Base-by-base conservation (phyloP, 805 yeast species). In the Teunomyces atbi region DNA sequence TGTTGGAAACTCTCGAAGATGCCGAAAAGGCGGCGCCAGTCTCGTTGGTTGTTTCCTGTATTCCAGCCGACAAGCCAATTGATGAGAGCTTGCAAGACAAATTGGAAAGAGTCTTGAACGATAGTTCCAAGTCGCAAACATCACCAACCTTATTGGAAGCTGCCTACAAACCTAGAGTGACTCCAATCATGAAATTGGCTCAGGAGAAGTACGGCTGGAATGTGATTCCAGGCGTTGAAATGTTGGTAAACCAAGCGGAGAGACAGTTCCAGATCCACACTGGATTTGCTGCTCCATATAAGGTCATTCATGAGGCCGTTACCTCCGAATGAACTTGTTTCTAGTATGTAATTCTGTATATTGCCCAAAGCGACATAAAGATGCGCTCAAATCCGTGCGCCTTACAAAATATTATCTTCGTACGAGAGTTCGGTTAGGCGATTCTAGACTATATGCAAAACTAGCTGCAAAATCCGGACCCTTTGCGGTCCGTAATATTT, bases 181-280 rank as follows among this genome's bases (percentile, higher is more conserved):
- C 99, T 0, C 94, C 95, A 16, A 72, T 92, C 34, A 91, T 94
- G 97, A 72, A 73, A 56, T 61, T 86, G 19, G 96, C 97, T 6
- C 61, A 62, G 23, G 79, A 76, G 26, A 72, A 78, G 55, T 77
- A 65, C 51, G 76, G 78, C 6, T 89, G 96, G 96, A 74, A 73
- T n/a, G 84, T 84, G n/a, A 77, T 92, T 53, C 86, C 91, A 6
- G 99, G 99, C 10, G 82, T 86, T 29, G 89, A 90, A 59, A 87
- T 95, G 94, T 77, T 94, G 52, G 90, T 91, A 13, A 83, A 87
- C 66, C 99, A 94, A 69, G 99, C 97, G 41, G 83, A 87, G 42
- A 88, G 79, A 53, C 99, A 94, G 69, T 90, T 91, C 62, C 69
- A 76, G 51, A 66, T 81, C 46, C 92, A 95, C 84, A 88, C 86